Evolutionary conservation across 2,329 filamentous ascomycete genomes (phyloP).

Genomic region (Diaporthe sp.): DNA sequence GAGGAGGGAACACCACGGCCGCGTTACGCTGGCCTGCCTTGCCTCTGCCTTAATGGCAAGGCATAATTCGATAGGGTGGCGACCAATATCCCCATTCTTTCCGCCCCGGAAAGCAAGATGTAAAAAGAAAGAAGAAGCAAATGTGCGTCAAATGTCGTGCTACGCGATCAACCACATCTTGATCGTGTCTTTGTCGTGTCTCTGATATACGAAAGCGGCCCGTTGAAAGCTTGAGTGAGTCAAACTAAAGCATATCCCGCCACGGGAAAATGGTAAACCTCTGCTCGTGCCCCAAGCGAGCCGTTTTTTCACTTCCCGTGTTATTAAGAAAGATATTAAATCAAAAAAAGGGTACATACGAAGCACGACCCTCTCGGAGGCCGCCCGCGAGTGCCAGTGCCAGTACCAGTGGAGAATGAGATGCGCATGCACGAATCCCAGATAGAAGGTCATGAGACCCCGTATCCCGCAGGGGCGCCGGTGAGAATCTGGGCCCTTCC

Average conservation of each 20-base stretch:
- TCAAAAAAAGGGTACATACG: background rate
- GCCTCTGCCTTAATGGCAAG: background rate
- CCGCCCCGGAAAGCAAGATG: background rate
- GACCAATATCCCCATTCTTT: background rate
- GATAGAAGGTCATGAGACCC: slow-evolving; percentile 2
- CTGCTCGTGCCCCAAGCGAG: background rate
- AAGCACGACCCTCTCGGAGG: background rate
- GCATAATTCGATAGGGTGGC: too few species aligned
- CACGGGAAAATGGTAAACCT: background rate
- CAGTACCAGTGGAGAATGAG: background rate
- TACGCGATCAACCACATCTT: slow-evolving; percentile 1
- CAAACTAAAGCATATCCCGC: background rate
- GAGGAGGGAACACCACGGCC: background rate
- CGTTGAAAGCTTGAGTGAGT: slow-evolving; percentile 10
- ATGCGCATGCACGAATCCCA: background rate
- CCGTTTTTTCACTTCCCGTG: background rate
- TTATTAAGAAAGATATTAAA: background rate
- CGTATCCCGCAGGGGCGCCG: background rate
- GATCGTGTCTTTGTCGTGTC: background rate
- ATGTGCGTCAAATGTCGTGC: background rate
- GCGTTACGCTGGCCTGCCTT: background rate
- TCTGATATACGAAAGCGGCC: slow-evolving; percentile 13
- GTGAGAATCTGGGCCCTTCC: background rate
- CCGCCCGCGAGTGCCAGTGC: background rate
- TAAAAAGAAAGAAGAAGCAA: background rate